These are phyloP conservation scores for Naganishia vishniacii DNA, from an alignment of 768 basidiomycete genomes.

Conservation along the genomic window DNA sequence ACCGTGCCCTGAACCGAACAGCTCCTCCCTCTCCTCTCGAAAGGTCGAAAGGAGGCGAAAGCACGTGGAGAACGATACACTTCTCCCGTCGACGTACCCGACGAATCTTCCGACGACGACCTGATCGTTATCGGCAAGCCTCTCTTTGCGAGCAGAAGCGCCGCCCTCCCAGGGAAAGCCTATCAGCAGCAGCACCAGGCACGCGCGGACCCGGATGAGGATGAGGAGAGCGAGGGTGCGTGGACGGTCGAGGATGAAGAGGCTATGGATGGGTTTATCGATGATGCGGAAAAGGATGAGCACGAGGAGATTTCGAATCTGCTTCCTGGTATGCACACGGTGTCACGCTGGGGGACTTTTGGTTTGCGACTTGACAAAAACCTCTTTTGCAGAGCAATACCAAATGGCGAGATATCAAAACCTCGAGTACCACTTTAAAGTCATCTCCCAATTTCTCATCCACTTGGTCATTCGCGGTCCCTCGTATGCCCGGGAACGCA, in stretches of 20 bases:
- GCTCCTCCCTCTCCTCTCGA: too few species aligned
- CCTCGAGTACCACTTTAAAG: constrained; percentile 73
- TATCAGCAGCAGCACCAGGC: too few species aligned
- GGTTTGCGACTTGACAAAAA: constrained; percentile 60
- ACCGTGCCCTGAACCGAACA: too few species aligned
- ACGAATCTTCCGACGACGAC: background rate
- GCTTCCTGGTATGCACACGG: constrained; percentile 45
- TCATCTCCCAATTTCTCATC: constrained; percentile 79
- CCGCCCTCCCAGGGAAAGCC: constrained; percentile 50
- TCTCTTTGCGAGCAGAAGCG: too few species aligned
- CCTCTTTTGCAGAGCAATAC: constrained; percentile 58
- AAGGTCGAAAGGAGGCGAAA: constrained; percentile 18
- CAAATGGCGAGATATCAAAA: constrained; percentile 75
- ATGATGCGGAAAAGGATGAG: constrained; percentile 44
- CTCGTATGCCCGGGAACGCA: constrained; percentile 27
- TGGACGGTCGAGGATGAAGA: constrained; percentile 29
- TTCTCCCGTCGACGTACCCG: background rate
- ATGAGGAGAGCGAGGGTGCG: constrained; percentile 53
- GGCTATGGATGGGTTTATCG: constrained; percentile 47
- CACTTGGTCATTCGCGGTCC: constrained; percentile 61
- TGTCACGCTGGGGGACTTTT: constrained; percentile 52
- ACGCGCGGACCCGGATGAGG: constrained; percentile 57
- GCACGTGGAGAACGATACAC: constrained; percentile 5
- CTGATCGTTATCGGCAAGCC: background rate
- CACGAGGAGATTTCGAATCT: constrained; percentile 34